These are phyloP conservation scores for Lachnellula cervina DNA, from an alignment of 2,329 filamentous ascomycete genomes.

Conservation along the genomic window DNA sequence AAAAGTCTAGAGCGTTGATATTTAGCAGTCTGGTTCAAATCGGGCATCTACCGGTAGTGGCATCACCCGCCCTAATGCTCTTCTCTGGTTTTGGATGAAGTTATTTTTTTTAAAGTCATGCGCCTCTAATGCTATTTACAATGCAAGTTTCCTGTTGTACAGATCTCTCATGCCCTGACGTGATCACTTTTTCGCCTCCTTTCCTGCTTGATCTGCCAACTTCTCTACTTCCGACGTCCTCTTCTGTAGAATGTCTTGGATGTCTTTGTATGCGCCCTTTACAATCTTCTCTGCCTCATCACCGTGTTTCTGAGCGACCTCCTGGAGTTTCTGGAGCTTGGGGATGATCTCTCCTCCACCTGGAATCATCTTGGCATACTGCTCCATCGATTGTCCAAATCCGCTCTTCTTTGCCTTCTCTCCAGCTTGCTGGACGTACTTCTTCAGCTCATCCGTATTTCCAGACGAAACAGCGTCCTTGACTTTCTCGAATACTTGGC, in stretches of 20 bases:
- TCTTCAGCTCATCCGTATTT: constrained; percentile 53
- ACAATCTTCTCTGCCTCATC: constrained; percentile 65
- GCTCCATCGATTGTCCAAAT: constrained; percentile 34
- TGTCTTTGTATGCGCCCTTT: constrained; percentile 63
- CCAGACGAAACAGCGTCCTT: constrained; percentile 58
- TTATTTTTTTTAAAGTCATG: no score
- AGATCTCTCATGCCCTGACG: no score
- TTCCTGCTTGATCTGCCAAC: constrained; percentile 46
- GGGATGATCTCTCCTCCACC: constrained; percentile 59
- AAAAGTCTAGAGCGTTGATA: no score
- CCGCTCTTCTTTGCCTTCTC: constrained; percentile 54
- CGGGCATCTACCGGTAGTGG: no score
- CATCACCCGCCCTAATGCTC: no score
- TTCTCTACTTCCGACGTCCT: constrained; percentile 53
- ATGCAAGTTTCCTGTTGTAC: no score
- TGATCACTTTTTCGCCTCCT: constrained; percentile 20
- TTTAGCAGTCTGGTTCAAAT: no score
- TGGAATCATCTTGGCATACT: constrained; percentile 63
- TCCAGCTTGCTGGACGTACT: constrained; percentile 54
- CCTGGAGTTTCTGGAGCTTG: constrained; percentile 60
- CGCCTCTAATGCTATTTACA: no score
- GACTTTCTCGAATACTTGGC: constrained; percentile 58
- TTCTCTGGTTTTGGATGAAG: no score
- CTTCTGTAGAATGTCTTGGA: constrained; percentile 59
- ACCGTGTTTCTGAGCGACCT: constrained; percentile 62